These are phyloP conservation scores for Hypseocharis bilobata DNA, from an alignment of 441 rosid genomes.

Conservation along the genomic window DNA sequence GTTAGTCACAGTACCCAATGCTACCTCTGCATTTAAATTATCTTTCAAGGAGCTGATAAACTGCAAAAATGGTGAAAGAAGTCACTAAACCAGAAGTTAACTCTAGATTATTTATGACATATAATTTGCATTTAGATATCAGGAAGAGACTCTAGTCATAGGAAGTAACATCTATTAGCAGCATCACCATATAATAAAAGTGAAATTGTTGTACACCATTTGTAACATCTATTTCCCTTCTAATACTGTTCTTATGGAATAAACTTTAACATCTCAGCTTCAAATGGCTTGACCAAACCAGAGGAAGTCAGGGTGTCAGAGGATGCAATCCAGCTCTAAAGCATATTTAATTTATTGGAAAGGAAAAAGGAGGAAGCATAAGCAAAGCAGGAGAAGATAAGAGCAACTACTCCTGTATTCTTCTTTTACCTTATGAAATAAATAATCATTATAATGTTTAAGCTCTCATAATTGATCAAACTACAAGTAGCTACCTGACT, in stretches of 20 bases:
- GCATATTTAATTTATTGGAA: background rate
- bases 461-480: too few relatives aligned
- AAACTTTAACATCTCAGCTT: background rate
- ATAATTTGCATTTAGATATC: background rate
- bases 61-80: slow-evolving; percentile 39
- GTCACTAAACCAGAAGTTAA: background rate
- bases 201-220: too few relatives aligned
- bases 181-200: too few relatives aligned
- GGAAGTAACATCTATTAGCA: too few relatives aligned
- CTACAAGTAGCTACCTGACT: slow-evolving; percentile 63
- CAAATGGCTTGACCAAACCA: background rate
- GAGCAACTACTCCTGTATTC: background rate
- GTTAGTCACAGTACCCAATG: slow-evolving; percentile 94
- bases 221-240: background rate
- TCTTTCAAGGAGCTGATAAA: slow-evolving; percentile 90
- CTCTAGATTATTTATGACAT: slow-evolving; percentile 1
- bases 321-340: slow-evolving; percentile 1
- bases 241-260: background rate
- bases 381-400: background rate
- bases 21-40: slow-evolving; percentile 94
- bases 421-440: too few relatives aligned
- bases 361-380: background rate
- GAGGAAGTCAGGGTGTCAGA: slow-evolving; percentile 1
- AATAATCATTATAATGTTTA: background rate
- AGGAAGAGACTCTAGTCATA: background rate